phyloP scores from a whole-genome alignment of 139 green algal species.

The Limnomonas spitsbergensis region DNA sequence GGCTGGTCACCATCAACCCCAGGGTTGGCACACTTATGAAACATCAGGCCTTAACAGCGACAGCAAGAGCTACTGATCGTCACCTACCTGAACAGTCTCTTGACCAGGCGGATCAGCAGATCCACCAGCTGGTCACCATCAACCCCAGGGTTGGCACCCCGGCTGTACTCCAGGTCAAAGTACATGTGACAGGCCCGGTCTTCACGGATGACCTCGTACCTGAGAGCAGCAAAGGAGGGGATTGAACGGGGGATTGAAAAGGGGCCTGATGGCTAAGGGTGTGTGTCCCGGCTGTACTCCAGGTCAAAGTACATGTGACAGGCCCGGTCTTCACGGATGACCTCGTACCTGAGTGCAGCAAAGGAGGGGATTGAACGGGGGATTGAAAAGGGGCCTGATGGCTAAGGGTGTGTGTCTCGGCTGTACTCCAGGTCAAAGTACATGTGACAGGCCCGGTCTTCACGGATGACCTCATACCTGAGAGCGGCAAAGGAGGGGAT shows the following conservation, averaged over 20 bases:
- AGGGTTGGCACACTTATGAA: conserved; percentile 63
- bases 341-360: conserved; percentile 43
- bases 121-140: conserved; percentile 62
- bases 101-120: conserved; percentile 46
- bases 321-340: conserved; percentile 64
- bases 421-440: conserved; percentile 88
- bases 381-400: background rate
- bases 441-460: conserved; percentile 73
- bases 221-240: background rate
- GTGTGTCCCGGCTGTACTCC: conserved; percentile 56
- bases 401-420: background rate
- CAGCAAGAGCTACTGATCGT: too few relatives aligned
- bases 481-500: too few relatives aligned
- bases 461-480: conserved; percentile 74
- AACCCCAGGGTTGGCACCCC: conserved; percentile 48
- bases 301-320: conserved; percentile 91
- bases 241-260: background rate
- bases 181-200: conserved; percentile 81
- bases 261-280: background rate
- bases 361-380: background rate
- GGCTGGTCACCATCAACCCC: conserved; percentile 52
- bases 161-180: conserved; percentile 81
- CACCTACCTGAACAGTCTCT: conserved; percentile 15
- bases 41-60: too few relatives aligned
- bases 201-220: conserved; percentile 71